A percentile compares a stretch with the other conserved stretches of the same genome.
Conservation (phyloP, 2,329 filamentous ascomycete genomes). For the Lasiodiplodia theobromae region DNA sequence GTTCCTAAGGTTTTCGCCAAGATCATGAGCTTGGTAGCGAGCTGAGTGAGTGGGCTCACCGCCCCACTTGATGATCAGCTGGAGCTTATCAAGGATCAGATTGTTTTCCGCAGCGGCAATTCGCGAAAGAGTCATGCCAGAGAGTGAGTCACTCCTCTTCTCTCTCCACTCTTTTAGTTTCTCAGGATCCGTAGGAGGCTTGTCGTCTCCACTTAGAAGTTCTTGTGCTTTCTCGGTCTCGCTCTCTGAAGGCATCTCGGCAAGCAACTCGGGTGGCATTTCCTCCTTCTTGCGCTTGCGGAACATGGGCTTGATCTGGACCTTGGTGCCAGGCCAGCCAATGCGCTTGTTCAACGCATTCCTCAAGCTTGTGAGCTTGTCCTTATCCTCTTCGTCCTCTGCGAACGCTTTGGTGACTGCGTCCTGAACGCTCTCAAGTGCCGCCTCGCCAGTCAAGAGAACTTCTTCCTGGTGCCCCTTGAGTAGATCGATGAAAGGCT, state of each 20-base stretch:
- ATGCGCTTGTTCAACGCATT: slow-evolving; percentile 93
- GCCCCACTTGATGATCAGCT: slow-evolving; percentile 98
- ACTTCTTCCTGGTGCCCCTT: slow-evolving; percentile 98
- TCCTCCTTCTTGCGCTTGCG: slow-evolving; percentile 80
- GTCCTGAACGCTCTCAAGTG: slow-evolving; percentile 84
- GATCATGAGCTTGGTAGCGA: slow-evolving; percentile 92
- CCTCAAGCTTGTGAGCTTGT: slow-evolving; percentile 83
- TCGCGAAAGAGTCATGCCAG: slow-evolving; percentile 88
- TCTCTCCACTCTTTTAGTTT: slow-evolving; percentile 38
- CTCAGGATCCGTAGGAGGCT: slow-evolving; percentile 31
- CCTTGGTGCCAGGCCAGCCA: slow-evolving; percentile 92
- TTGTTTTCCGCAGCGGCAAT: slow-evolving; percentile 94
- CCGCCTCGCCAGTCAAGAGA: slow-evolving; percentile 88
- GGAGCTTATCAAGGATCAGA: slow-evolving; percentile 91
- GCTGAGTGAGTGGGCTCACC: slow-evolving; percentile 98
- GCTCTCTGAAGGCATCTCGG: slow-evolving; percentile 36
- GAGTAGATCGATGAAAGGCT: slow-evolving; percentile 91
- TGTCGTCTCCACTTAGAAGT: not conserved
- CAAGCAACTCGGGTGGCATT: slow-evolving; percentile 39
- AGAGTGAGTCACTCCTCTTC: slow-evolving; percentile 76
- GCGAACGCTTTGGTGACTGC: slow-evolving; percentile 83
- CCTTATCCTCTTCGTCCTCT: slow-evolving; percentile 81
- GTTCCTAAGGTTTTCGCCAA: slow-evolving; percentile 94
- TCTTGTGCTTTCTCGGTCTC: slow-evolving; percentile 35
- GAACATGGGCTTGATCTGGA: slow-evolving; percentile 99